Percentiles rank a stretch among this genome's conserved stretches.
Evolutionary conservation across 1,284 basidiomycete genomes (phyloP).

Genomic region (Rhodotorula sp.): DNA sequence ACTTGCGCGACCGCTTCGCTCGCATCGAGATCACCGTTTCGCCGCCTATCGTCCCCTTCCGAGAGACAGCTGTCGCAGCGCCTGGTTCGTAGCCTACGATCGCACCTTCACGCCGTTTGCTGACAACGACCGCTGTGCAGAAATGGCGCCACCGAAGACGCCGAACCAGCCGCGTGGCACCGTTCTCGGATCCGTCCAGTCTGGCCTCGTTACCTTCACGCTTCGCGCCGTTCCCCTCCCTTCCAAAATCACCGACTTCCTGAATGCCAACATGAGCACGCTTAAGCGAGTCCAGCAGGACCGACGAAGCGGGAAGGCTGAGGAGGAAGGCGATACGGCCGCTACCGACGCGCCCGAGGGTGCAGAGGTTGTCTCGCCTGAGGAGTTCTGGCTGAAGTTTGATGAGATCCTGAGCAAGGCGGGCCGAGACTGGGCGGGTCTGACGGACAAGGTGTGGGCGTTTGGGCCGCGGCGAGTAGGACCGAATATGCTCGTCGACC

Average conservation of each 20-base stretch:
- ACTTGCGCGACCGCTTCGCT: conserved; percentile 91
- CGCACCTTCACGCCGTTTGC: background rate
- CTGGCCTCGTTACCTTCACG: conserved; percentile 75
- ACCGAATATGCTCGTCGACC: conserved; percentile 80
- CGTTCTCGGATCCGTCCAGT: conserved; percentile 65
- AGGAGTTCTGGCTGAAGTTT: conserved; percentile 78
- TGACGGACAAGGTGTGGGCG: conserved; percentile 76
- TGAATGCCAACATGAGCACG: conserved; percentile 41
- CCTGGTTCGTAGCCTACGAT: conserved; percentile 56
- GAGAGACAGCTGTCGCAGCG: conserved; percentile 86
- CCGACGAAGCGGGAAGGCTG: conserved; percentile 39
- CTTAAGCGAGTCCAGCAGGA: conserved; percentile 39
- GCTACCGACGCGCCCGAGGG: conserved; percentile 50
- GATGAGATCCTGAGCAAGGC: conserved; percentile 64
- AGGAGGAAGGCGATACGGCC: conserved; percentile 51
- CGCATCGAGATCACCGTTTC: conserved; percentile 89
- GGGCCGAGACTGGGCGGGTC: conserved; percentile 76
- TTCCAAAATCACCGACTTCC: conserved; percentile 62
- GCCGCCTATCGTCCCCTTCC: conserved; percentile 94
- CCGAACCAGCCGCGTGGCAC: conserved; percentile 72
- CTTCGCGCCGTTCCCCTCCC: conserved; percentile 82
- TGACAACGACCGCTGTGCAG: conserved; percentile 44
- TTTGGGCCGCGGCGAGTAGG: conserved; percentile 89
- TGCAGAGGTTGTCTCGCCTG: conserved; percentile 56
- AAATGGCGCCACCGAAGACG: conserved; percentile 85